Base-by-base conservation (phyloP, 2,329 filamentous ascomycete genomes). In the Xylariaceae sp. region DNA sequence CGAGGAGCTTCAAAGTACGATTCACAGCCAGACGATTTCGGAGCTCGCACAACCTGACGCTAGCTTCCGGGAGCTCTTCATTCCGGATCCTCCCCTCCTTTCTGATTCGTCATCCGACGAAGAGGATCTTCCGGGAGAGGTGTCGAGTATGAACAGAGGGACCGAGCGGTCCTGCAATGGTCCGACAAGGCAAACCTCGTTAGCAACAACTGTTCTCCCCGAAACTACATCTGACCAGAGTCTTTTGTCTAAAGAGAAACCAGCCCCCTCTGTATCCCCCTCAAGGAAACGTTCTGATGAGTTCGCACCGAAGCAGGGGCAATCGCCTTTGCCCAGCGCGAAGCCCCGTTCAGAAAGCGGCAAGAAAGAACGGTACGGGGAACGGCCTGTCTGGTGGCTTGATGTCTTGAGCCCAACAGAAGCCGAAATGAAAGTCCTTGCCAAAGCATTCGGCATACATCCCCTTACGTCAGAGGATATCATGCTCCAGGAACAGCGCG, bases 381-480 rank as follows among this genome's bases (percentile, higher is more conserved):
- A 94, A 22, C 84, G 92, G 5, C 94, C 94, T 5, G 92, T 94
- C 0, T 99, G 94, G 83, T 99, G 94, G 94, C 81, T 99, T 3
- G 94, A 99, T 71, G 83, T 99, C 5, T 77, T 96, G 21, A 89
- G 83, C 42, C 94, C 94, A 0, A 96, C 92, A 0, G 92, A 97
- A 66, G 84, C 86, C 0, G 94, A 99, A 72, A 97, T 99, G 94
- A 92, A 92, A 68, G 84, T 94, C 8, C 80, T 99, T 39, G 85
- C 89, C 29, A 95, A 95, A 67, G 82, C 94, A 0, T 99, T 99
- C 68, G 90, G 91, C 15, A 96, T 99, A 56, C 94, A 99, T 72
- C 92, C 94, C 0, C 75, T 99, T 54, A 99, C 94, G 0, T 87
- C 90, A 1, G 94, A 99, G 71, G 94, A 99, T 68, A 96, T 99